Evolutionary conservation across 768 basidiomycete species (phyloP), one percentile per base, ranked within the genome.

Genomic region (Phlegmacium glaucopus): DNA sequence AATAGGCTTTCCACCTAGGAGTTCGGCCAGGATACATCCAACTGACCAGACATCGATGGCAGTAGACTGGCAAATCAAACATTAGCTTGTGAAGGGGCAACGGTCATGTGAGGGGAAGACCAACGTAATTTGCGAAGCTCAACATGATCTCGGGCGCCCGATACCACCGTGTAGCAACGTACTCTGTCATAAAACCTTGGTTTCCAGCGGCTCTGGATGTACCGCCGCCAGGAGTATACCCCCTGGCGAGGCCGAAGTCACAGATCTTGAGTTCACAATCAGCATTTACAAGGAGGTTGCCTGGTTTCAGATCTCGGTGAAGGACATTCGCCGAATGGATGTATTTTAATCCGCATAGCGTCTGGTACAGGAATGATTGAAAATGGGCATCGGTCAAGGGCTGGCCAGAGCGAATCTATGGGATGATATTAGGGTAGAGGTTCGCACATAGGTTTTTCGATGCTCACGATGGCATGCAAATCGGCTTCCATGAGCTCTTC

Each of bases 401-500:
- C 59, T 92, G 90, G 41, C 89, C 87, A 18, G 89, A 91, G 41
- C 89, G 87, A 54, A 87, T 87, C 91, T 87, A 50, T 13, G 32
- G 29, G 12, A 16, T 6, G 25, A 43, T 50, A 39, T 11, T 34
- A 34, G 32, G 32, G 10, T 34, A 34, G 32, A 34, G 11, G 32
- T 3, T 34, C 11, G 6, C 10, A 34, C 11, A 11, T 4, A 34
- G n/a, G 32, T n/a, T n/a, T 34, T 6, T 10, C 32, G 32, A 34
- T 34, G 11, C 82, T 67, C 58, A 94, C 94, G 67, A 99, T 99
- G 15, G 96, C 96, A 61, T 98, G 96, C 15, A 99, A 78, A 80
- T 99, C 96, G 46, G 96, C 96, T 65, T 99, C 96, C 96, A 98
- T 99, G 56, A 98, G 82, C 66, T 99, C 96, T 72, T 98, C 94